phyloP scores from a whole-genome alignment of 2,329 filamentous ascomycete genomes.

The Aspergillus uvarum region DNA sequence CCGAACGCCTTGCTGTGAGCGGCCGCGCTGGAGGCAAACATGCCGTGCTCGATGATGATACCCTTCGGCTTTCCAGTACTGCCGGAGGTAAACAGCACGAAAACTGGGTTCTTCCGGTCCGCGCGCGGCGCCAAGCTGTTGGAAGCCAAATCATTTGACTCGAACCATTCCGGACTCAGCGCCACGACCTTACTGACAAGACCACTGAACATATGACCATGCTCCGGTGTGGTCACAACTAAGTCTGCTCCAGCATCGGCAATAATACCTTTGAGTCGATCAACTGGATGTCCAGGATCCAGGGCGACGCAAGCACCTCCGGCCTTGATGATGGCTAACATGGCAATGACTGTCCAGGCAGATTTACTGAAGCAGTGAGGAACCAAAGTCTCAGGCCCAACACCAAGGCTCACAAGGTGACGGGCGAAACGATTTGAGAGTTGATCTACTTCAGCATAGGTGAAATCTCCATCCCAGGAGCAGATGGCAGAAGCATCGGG shows the following conservation, averaged over 20 bases:
- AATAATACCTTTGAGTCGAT: constrained; percentile 36
- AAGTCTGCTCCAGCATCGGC: constrained; percentile 35
- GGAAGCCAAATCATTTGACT: constrained; percentile 30
- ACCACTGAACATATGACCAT: constrained; percentile 20
- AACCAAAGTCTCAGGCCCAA: constrained; percentile 42
- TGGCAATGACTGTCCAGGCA: constrained; percentile 44
- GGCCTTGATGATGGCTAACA: constrained; percentile 43
- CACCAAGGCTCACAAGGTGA: constrained; percentile 38
- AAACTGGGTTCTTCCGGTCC: constrained; percentile 46
- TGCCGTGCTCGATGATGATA: constrained; percentile 62
- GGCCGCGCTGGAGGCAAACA: constrained; percentile 56
- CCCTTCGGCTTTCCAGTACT: constrained; percentile 60
- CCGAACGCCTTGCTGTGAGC: constrained; percentile 53
- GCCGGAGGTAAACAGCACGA: constrained; percentile 61
- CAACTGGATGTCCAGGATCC: constrained; percentile 42
- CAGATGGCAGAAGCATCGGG: constrained; percentile 33
- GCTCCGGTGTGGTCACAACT: constrained; percentile 35
- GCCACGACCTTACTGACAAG: neutral
- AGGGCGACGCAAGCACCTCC: constrained; percentile 45
- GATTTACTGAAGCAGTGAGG: constrained; percentile 47
- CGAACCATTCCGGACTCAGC: constrained; percentile 25
- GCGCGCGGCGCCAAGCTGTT: constrained; percentile 17
- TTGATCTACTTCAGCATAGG: constrained; percentile 38
- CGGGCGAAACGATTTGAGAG: constrained; percentile 39
- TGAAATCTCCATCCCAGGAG: constrained; percentile 39